Percentiles rank a stretch among this genome's conserved stretches.
These are phyloP conservation scores for Tolypocladium album DNA, from an alignment of 2,329 filamentous ascomycete genomes.

Conservation along the genomic window DNA sequence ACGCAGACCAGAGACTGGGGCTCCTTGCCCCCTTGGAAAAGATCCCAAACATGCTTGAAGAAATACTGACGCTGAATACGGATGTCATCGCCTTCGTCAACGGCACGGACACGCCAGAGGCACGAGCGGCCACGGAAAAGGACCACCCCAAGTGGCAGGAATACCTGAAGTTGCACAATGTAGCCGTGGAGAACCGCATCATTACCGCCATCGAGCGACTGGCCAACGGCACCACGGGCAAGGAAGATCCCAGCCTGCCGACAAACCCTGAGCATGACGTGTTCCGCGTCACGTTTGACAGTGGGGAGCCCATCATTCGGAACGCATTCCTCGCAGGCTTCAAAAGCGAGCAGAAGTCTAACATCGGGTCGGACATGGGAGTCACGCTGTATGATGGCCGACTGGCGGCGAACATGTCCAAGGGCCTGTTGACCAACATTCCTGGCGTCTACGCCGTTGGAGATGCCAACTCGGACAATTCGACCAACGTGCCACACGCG, in stretches of 20 bases:
- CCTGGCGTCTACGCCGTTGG: conserved; percentile 46
- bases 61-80: conserved; percentile 42
- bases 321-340: conserved; percentile 42
- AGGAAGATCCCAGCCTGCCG: conserved; percentile 28
- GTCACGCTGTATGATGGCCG: conserved; percentile 32
- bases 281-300: conserved; percentile 42
- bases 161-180: conserved; percentile 37
- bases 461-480: conserved; percentile 48
- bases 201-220: conserved; percentile 38
- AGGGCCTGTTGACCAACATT: conserved; percentile 40
- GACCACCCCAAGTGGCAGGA: conserved; percentile 34
- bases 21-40: conserved; percentile 35
- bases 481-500: conserved; percentile 50
- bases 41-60: conserved; percentile 32
- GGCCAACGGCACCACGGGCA: conserved; percentile 22
- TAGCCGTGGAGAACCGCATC: conserved; percentile 44
- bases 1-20: conserved; percentile 46
- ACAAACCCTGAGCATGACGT: conserved; percentile 39
- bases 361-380: conserved; percentile 34
- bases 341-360: conserved; percentile 33
- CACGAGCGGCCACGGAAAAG: conserved; percentile 25
- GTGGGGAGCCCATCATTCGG: conserved; percentile 32
- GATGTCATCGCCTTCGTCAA: conserved; percentile 50
- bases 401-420: conserved; percentile 27
- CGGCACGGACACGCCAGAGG: conserved; percentile 40